A percentile compares a stretch with the other conserved stretches of the same genome.
phyloP scores from a whole-genome alignment of 2,329 filamentous ascomycete species.

The Microthyrium microscopicum region DNA sequence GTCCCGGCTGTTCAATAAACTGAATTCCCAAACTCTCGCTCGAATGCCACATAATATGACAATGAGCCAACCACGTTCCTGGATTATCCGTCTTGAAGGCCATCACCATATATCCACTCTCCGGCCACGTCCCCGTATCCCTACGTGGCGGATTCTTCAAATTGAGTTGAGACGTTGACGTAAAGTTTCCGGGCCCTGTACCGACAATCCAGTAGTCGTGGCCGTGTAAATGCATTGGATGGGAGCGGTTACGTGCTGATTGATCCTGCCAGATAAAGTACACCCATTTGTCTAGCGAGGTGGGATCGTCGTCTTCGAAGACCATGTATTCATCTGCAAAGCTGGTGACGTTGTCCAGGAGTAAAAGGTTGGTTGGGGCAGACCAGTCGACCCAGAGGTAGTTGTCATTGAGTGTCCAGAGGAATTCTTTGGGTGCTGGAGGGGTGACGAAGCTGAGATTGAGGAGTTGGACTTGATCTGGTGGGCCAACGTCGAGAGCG shows the following conservation, averaged over 20 bases:
- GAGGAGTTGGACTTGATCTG: conserved; percentile 15
- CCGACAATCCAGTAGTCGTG: conserved; percentile 18
- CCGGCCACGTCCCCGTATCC: conserved; percentile 18
- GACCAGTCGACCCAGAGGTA: conserved; percentile 22
- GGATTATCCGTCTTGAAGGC: conserved; percentile 22
- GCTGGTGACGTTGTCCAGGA: conserved; percentile 11
- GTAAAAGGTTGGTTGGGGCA: conserved; percentile 23
- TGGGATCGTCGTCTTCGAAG: conserved; percentile 19
- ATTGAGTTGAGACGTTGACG: conserved; percentile 12
- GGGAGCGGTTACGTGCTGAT: conserved; percentile 2
- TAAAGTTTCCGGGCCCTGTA: conserved; percentile 14
- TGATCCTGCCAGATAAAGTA: conserved; percentile 9
- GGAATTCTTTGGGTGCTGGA: too few relatives aligned
- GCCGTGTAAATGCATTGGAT: conserved; percentile 10
- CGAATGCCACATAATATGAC: conserved; percentile 22
- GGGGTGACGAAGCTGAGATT: too few relatives aligned
- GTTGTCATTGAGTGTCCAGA: conserved; percentile 24
- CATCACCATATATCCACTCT: conserved; percentile 18
- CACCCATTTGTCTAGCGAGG: conserved; percentile 15
- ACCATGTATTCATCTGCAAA: conserved; percentile 14
- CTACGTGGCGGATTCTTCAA: conserved; percentile 17
- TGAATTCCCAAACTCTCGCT: conserved; percentile 8
- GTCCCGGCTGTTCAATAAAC: conserved; percentile 5
- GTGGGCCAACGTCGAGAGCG: conserved; percentile 22
- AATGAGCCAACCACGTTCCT: conserved; percentile 19